Base-by-base conservation (phyloP, 768 basidiomycete genomes). In the Ramaria rubella region DNA sequence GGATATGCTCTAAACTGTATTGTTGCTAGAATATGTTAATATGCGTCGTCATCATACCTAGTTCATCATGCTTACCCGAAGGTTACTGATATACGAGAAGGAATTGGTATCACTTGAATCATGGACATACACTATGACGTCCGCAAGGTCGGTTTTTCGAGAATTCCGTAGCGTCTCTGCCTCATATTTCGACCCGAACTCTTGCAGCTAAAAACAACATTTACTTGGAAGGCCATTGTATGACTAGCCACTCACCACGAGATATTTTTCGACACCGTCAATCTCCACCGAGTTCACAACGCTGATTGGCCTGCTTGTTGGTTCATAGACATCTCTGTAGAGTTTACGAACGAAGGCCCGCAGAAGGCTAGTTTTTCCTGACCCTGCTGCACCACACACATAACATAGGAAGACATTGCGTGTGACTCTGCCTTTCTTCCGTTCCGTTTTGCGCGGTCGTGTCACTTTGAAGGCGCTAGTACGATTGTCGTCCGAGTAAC, bases 21-120 rank as follows among this genome's bases (percentile, higher is more conserved):
- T 94, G 93, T 90, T 97, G 94, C 93, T 96, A 71, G 12, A 55
- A 66, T 33, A 36, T 45, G 44, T 62, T 60, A 42, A 23, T 55
- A 19, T 14, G 30, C 43, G 12, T 6, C n/a, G 17, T 15, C 30
- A 21, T 21, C 21, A 19, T 6, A 45, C 43, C 46, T 36, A 53
- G 34, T 31, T 42, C 14, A 36, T 54, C 40, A n/a, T 42, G 72
- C 81, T 57, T 67, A 95, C 94, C 69, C 95, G 82, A 64, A 97
- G 75, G 73, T 95, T 96, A 64, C 92, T 94, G 69, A 99, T 93
- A 72, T 98, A 96, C 46, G 92, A 94, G 69, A 99, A 99, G 9
- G 93, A 96, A 72, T 99, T 98, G 38, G 95, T 97, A 68, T 99
- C 95, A 67, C 91, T 94, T 46, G 94, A 97, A 71, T 99, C 95